A percentile compares a stretch with the other conserved stretches of the same genome.
These are phyloP conservation scores for Kandelia obovata DNA, from an alignment of 345 rosid species.

Conservation along the genomic window DNA sequence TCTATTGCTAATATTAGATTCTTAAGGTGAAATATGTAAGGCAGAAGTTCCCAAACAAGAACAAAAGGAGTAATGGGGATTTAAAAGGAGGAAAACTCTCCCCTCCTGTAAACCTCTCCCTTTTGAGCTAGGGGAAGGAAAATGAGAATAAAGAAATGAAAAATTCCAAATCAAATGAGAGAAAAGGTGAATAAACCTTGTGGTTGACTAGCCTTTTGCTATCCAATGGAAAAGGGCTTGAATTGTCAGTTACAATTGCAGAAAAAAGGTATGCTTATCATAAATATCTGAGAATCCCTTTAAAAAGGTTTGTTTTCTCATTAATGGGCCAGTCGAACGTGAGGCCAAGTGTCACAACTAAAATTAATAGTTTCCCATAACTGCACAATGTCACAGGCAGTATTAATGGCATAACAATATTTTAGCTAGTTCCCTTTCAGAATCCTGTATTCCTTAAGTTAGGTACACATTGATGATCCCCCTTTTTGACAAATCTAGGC, in stretches of 20 bases:
- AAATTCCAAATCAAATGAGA: constrained; percentile 11
- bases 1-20: constrained; percentile 8
- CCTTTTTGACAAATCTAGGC: constrained; percentile 9
- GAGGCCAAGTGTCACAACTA: constrained; percentile 8
- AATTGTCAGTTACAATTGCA: constrained; percentile 11
- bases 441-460: constrained; percentile 14
- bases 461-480: constrained; percentile 11
- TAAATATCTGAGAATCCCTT: constrained; percentile 19
- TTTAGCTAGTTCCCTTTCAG: constrained; percentile 13
- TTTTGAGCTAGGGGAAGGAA: constrained; percentile 7
- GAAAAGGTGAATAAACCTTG: neutral
- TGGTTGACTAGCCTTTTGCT: neutral
- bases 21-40: neutral
- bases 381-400: constrained; percentile 7
- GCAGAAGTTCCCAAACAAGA: constrained; percentile 6
- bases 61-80: constrained; percentile 10
- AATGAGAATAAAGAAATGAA: neutral
- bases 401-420: constrained; percentile 13
- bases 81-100: neutral
- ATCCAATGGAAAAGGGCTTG: constrained; percentile 2
- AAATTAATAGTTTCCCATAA: constrained; percentile 20
- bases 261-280: constrained; percentile 16
- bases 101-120: neutral
- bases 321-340: constrained; percentile 17
- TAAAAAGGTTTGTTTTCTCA: constrained; percentile 21